Evolutionary conservation across 768 basidiomycete genomes (phyloP).

Genomic region (Asterophora lycoperdoides): DNA sequence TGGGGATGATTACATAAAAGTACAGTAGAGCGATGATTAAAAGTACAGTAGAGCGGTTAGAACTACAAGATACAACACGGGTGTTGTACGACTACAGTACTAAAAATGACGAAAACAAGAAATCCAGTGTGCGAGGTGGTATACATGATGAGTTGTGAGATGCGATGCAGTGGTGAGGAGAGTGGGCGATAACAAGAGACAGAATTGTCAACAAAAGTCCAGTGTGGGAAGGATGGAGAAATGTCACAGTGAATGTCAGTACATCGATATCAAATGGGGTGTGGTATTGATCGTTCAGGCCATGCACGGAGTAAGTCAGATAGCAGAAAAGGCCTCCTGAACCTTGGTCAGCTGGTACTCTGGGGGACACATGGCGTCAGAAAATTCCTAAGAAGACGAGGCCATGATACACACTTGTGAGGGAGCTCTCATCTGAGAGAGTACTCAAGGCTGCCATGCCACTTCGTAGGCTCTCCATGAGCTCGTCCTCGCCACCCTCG

Average conservation of each 20-base stretch:
- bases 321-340: conserved; percentile 41
- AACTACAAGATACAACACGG: background rate
- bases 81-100: conserved; percentile 9
- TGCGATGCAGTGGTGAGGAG: background rate
- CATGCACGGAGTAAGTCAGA: conserved; percentile 18
- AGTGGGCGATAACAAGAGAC: too few species aligned
- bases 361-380: conserved; percentile 16
- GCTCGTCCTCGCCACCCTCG: conserved; percentile 35
- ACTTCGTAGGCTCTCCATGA: conserved; percentile 35
- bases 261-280: conserved; percentile 14
- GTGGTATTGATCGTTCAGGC: conserved; percentile 8
- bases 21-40: conserved; percentile 3
- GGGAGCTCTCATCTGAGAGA: conserved; percentile 40
- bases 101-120: background rate
- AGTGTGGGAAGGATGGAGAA: background rate
- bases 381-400: background rate
- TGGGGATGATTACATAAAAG: conserved; percentile 1
- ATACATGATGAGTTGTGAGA: conserved; percentile 1
- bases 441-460: conserved; percentile 38
- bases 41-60: background rate
- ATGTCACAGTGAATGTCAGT: conserved; percentile 3
- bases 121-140: conserved; percentile 1
- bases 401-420: conserved; percentile 39
- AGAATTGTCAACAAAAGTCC: too few species aligned
- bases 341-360: conserved; percentile 44